A percentile compares a stretch with the other conserved stretches of the same genome.
Evolutionary conservation across 768 basidiomycete species (phyloP).

Genomic region (Kwoniella bestiolae): DNA sequence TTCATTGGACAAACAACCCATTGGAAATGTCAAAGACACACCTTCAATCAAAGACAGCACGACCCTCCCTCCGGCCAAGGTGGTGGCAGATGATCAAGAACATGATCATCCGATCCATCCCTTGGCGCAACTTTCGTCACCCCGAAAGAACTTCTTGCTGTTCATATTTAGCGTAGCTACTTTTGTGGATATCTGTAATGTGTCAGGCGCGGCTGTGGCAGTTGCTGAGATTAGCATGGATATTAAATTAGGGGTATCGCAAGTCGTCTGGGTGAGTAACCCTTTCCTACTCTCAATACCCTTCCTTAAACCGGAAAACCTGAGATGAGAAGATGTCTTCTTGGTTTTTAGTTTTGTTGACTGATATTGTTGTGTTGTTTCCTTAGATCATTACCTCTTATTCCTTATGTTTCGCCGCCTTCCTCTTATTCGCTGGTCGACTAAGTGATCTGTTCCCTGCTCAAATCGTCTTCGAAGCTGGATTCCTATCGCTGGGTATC

Average conservation of each 20-base stretch:
- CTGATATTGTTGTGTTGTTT: conserved; percentile 34
- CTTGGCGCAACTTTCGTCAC: conserved; percentile 17
- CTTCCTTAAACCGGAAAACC: too few species aligned
- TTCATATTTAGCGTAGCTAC: conserved; percentile 29
- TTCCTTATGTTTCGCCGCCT: conserved; percentile 36
- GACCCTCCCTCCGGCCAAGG: too few species aligned
- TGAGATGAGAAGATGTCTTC: too few species aligned
- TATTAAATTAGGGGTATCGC: conserved; percentile 32
- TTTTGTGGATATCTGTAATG: conserved; percentile 56
- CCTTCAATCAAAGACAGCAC: too few species aligned
- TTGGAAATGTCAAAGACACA: too few species aligned
- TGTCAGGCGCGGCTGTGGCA: conserved; percentile 44
- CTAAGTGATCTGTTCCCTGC: conserved; percentile 52
- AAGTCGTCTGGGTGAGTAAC: conserved; percentile 37
- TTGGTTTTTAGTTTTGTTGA: too few species aligned
- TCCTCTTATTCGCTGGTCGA: conserved; percentile 52
- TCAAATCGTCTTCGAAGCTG: conserved; percentile 60
- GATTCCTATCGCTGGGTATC: conserved; percentile 60
- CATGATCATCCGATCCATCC: conserved; percentile 3
- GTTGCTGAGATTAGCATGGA: conserved; percentile 39
- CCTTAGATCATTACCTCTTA: conserved; percentile 44
- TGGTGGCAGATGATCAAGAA: neutral
- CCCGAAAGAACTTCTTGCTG: conserved; percentile 22
- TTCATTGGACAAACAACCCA: too few species aligned
- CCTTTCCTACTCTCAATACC: too few species aligned